Evolutionary conservation across 164 flowering plant genomes (phyloP).

Genomic region (Vitis labrusca): DNA sequence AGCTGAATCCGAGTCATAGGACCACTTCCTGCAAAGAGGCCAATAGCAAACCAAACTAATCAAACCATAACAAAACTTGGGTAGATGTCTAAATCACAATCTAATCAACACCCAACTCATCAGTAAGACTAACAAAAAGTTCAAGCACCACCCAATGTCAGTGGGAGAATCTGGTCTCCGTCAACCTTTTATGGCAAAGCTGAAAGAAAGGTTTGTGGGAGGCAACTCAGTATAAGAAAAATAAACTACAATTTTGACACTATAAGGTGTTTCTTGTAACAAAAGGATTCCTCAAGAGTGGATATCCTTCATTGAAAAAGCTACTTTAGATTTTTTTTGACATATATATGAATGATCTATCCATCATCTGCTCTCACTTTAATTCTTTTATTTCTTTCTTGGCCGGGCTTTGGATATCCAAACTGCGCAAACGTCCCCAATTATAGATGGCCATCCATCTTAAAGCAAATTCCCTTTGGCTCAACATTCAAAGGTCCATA

Average conservation of each 20-base stretch:
- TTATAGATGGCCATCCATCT: slow-evolving; percentile 27
- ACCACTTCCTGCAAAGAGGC: too few relatives aligned
- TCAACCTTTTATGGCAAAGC: slow-evolving; percentile 16
- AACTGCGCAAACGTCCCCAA: slow-evolving; percentile 16
- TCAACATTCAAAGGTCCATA: slow-evolving; percentile 19
- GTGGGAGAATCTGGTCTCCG: slow-evolving; percentile 1
- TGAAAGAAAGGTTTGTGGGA: slow-evolving; percentile 7
- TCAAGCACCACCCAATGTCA: not conserved
- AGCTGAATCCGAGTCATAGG: too few relatives aligned
- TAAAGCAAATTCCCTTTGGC: slow-evolving; percentile 45
- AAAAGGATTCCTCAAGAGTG: slow-evolving; percentile 37
- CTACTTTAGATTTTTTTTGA: slow-evolving; percentile 24
- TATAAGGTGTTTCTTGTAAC: slow-evolving; percentile 22
- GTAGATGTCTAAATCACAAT: too few relatives aligned
- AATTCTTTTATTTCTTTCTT: slow-evolving; percentile 1
- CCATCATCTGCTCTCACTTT: slow-evolving; percentile 10
- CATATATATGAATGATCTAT: slow-evolving; percentile 6
- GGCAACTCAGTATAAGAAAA: not conserved
- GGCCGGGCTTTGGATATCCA: slow-evolving; percentile 53
- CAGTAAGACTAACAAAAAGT: too few relatives aligned
- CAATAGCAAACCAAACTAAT: too few relatives aligned
- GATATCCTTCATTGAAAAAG: slow-evolving; percentile 44
- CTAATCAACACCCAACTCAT: too few relatives aligned
- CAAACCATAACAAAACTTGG: too few relatives aligned
- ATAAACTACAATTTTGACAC: not conserved